Evolutionary conservation across 2,329 filamentous ascomycete species (phyloP).

Genomic region (Paracorniculantispora psalliotae): DNA sequence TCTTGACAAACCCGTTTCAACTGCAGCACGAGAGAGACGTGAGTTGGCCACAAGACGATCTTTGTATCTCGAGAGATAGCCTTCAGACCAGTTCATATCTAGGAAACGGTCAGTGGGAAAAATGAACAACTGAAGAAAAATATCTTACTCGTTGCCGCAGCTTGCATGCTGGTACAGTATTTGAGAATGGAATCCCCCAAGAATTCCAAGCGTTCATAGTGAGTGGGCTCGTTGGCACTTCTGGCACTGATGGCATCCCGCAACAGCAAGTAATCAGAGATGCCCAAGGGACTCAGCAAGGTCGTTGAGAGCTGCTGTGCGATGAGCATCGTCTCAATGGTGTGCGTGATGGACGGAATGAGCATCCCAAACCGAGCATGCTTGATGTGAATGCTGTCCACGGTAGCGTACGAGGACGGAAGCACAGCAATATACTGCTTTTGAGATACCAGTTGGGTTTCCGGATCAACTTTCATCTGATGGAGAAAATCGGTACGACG

Average conservation of each 20-base stretch:
- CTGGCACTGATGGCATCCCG: conserved; percentile 67
- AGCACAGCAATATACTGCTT: conserved; percentile 43
- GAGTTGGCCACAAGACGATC: conserved; percentile 69
- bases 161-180: conserved; percentile 61
- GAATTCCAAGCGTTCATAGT: conserved; percentile 86
- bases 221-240: conserved; percentile 49
- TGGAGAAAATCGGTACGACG: conserved; percentile 58
- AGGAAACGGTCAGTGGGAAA: conserved; percentile 13
- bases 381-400: conserved; percentile 42
- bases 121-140: not conserved
- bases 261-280: conserved; percentile 52
- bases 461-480: conserved; percentile 16
- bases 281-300: conserved; percentile 35
- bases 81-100: conserved; percentile 70
- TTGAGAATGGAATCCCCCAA: conserved; percentile 83
- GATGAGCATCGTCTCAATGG: conserved; percentile 60
- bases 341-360: conserved; percentile 67
- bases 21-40: conserved; percentile 61
- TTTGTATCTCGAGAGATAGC: conserved; percentile 64
- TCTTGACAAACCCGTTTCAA: conserved; percentile 59
- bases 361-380: conserved; percentile 53
- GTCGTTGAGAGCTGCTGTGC: conserved; percentile 50
- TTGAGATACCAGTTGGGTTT: conserved; percentile 23
- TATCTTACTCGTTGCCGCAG: conserved; percentile 48
- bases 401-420: conserved; percentile 41